Conservation (phyloP, 2,329 filamentous ascomycete genomes). For the Pseudogymnoascus sp. region DNA sequence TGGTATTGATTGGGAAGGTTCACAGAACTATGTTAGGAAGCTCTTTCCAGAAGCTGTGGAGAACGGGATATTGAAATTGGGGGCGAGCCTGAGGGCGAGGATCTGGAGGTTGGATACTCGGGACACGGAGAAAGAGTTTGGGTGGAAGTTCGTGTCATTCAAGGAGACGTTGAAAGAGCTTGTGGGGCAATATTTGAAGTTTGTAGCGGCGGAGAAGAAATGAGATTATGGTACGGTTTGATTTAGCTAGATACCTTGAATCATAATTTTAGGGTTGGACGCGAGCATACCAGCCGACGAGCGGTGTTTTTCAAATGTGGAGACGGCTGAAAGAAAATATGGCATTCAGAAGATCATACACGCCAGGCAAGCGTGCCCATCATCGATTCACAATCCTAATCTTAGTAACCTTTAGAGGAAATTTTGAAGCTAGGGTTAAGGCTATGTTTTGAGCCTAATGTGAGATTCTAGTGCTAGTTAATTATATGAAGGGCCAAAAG, state of each 20-base stretch:
- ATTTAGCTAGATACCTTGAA: background rate
- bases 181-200: constrained; percentile 15
- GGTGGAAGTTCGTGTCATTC: constrained; percentile 13
- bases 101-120: constrained; percentile 12
- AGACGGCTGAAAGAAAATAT: too few relatives aligned
- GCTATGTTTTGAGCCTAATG: background rate
- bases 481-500: background rate
- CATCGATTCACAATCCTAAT: too few relatives aligned
- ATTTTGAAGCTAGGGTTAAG: too few relatives aligned
- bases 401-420: too few relatives aligned
- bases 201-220: constrained; percentile 13
- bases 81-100: constrained; percentile 3
- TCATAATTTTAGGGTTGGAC: background rate
- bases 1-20: constrained; percentile 18
- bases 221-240: constrained; percentile 2
- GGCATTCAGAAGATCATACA: too few relatives aligned
- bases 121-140: constrained; percentile 16
- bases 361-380: too few relatives aligned
- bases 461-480: background rate
- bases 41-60: constrained; percentile 17
- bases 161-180: constrained; percentile 15
- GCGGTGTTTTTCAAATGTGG: too few relatives aligned
- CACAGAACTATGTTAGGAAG: constrained; percentile 14
- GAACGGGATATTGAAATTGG: constrained; percentile 14
- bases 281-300: too few relatives aligned